Percentiles rank a stretch among this genome's conserved stretches.
phyloP scores from a whole-genome alignment of 768 basidiomycete species.

The Suillus paluster region DNA sequence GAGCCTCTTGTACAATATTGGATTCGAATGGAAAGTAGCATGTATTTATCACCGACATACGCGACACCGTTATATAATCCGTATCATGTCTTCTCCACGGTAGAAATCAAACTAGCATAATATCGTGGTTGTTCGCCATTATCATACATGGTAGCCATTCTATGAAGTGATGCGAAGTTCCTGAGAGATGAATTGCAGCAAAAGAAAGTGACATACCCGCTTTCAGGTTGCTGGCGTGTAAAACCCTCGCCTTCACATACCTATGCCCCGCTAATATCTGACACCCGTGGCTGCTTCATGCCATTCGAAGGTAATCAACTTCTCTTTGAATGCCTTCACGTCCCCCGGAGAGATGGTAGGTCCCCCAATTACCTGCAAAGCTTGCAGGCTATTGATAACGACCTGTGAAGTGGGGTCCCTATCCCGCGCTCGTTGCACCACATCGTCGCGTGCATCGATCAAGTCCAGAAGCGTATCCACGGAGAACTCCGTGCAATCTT shows the following conservation, averaged over 20 bases:
- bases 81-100: too few species aligned
- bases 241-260: conserved; percentile 1
- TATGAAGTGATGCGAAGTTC: neutral
- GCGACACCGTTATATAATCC: too few species aligned
- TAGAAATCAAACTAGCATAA: neutral
- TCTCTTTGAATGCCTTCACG: neutral
- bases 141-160: neutral
- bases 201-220: neutral
- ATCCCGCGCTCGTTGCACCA: neutral
- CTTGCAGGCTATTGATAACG: neutral
- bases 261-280: neutral
- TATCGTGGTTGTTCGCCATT: neutral
- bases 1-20: too few species aligned
- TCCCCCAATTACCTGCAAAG: neutral
- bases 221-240: neutral
- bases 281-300: conserved; percentile 2
- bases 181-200: neutral
- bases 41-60: too few species aligned
- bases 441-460: neutral
- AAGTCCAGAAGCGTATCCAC: neutral
- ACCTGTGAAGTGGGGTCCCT: neutral
- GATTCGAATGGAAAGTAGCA: too few species aligned
- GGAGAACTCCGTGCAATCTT: neutral
- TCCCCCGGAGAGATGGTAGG: neutral
- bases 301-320: neutral